Conservation (phyloP, 202 grass and related monocot genomes). For the Tripidium arundinaceum region DNA sequence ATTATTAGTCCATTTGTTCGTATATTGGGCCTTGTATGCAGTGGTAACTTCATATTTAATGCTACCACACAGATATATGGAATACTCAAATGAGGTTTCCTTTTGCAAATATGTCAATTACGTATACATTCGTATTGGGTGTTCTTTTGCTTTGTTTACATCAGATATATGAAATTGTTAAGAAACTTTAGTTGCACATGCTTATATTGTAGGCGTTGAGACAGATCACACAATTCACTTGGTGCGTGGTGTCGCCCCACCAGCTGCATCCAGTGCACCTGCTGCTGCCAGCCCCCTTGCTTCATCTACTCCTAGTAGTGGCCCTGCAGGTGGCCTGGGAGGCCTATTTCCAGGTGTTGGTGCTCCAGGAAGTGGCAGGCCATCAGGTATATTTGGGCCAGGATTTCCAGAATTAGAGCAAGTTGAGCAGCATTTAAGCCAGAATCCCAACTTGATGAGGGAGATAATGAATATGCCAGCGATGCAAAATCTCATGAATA, state of each 20-base stretch:
- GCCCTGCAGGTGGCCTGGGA: constrained; percentile 44
- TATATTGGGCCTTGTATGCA: background rate
- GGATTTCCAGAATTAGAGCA: constrained; percentile 67
- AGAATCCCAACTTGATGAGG: constrained; percentile 92
- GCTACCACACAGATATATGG: background rate
- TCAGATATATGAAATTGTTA: background rate
- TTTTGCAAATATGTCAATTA: background rate
- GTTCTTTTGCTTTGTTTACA: constrained; percentile 5
- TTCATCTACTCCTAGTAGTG: constrained; percentile 50
- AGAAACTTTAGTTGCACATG: constrained; percentile 1
- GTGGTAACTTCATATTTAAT: background rate
- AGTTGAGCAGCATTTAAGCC: constrained; percentile 87
- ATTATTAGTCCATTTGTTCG: background rate
- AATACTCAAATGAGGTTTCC: background rate
- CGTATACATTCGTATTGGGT: background rate
- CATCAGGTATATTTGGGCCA: constrained; percentile 41
- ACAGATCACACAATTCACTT: constrained; percentile 93
- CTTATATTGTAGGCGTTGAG: constrained; percentile 69
- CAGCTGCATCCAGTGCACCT: constrained; percentile 37
- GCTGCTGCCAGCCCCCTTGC: constrained; percentile 42
- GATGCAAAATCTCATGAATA: constrained; percentile 88
- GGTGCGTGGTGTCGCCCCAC: constrained; percentile 62
- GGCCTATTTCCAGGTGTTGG: constrained; percentile 56
- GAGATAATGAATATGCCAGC: constrained; percentile 92
- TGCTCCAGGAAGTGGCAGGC: constrained; percentile 43